These are phyloP conservation scores for Solanum arcanum DNA, from an alignment of 257 asterid genomes.

Conservation along the genomic window DNA sequence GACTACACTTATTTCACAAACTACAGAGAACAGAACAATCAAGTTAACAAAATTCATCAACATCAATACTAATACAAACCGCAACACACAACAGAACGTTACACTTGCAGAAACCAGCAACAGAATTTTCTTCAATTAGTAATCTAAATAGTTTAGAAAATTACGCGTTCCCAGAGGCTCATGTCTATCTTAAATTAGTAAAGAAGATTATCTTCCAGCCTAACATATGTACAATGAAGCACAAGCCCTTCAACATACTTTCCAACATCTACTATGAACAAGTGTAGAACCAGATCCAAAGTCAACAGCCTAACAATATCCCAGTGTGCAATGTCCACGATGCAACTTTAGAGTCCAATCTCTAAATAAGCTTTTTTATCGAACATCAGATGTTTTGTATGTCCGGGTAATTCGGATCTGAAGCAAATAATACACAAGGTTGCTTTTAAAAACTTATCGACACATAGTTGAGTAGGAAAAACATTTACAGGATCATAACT, in stretches of 20 bases:
- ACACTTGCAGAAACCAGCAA: neutral
- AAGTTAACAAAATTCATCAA: neutral
- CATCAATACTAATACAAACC: neutral
- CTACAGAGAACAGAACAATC: neutral
- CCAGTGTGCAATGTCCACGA: neutral
- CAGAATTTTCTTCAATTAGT: neutral
- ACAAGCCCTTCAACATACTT: neutral
- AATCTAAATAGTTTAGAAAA: neutral
- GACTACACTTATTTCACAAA: neutral
- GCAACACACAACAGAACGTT: neutral
- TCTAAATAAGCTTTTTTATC: neutral
- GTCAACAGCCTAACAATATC: neutral
- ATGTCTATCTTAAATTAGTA: neutral
- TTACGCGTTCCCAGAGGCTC: neutral
- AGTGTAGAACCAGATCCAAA: neutral
- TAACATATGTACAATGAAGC: neutral
- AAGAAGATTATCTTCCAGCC: neutral
- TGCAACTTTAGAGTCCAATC: neutral
- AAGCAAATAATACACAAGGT: conserved; percentile 3
- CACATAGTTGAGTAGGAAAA: neutral
- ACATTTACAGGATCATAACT: neutral
- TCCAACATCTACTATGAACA: neutral
- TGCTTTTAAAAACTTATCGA: neutral
- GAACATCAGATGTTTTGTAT: conserved; percentile 28
- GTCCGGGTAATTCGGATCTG: conserved; percentile 87